Conservation (phyloP, 768 basidiomycete species). For the Boletus sp. region DNA sequence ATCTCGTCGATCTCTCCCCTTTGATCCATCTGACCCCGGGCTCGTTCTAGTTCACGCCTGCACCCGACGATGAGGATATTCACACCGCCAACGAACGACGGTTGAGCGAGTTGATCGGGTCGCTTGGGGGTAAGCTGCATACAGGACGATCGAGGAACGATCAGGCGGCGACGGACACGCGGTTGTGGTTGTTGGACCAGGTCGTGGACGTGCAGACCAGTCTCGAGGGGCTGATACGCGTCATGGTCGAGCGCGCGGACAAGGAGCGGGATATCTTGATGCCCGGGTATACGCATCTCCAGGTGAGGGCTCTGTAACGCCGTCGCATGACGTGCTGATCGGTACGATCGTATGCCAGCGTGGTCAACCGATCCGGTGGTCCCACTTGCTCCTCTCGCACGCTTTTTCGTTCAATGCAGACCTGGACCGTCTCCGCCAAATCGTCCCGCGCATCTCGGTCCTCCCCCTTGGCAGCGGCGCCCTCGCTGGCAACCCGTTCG, state of each 20-base stretch:
- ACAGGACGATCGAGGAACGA: conserved; percentile 97
- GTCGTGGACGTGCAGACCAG: conserved; percentile 62
- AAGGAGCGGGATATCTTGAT: conserved; percentile 88
- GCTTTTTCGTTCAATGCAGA: conserved; percentile 92
- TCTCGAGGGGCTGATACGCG: conserved; percentile 76
- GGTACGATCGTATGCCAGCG: conserved; percentile 96
- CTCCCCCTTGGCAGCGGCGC: conserved; percentile 94
- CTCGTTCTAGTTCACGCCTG: conserved; percentile 59
- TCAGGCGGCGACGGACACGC: conserved; percentile 98
- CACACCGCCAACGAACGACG: conserved; percentile 98
- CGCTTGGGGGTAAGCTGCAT: conserved; percentile 92
- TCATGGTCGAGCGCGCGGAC: conserved; percentile 91
- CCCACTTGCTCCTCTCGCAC: conserved; percentile 93
- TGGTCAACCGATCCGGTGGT: conserved; percentile 98
- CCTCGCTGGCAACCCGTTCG: conserved; percentile 95
- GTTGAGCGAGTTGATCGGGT: conserved; percentile 88
- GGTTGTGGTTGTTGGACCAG: conserved; percentile 89
- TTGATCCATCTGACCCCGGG: too few relatives aligned
- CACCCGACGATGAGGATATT: conserved; percentile 96
- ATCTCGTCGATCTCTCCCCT: too few relatives aligned
- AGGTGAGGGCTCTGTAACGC: conserved; percentile 48
- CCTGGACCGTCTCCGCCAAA: conserved; percentile 78
- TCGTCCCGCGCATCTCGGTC: conserved; percentile 87
- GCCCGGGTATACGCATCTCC: conserved; percentile 97
- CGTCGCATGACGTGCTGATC: neutral